Conservation (phyloP, 208 protist species). For the Tritrichomonas musculus region DNA sequence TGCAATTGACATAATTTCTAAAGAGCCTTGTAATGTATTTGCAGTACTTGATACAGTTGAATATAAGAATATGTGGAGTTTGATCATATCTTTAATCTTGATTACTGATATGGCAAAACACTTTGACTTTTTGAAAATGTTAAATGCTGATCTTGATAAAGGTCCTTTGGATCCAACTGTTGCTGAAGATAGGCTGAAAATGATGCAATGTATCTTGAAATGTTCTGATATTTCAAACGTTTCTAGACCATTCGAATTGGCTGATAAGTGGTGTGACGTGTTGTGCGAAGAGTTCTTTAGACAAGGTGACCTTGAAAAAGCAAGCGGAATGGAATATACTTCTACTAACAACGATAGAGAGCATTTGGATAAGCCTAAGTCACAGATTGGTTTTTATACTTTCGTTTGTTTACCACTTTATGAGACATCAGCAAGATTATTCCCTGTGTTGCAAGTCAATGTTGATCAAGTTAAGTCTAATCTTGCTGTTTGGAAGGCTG, state of each 20-base stretch:
- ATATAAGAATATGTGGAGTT: constrained; percentile 46
- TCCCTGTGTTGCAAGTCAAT: not conserved
- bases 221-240: constrained; percentile 14
- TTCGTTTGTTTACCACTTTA: constrained; percentile 15
- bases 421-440: not conserved
- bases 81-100: constrained; percentile 51
- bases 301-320: constrained; percentile 23
- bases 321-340: constrained; percentile 2
- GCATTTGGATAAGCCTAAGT: constrained; percentile 23
- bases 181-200: not conserved
- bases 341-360: constrained; percentile 13
- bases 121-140: constrained; percentile 40
- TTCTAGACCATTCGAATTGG: not conserved
- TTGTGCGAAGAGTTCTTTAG: constrained; percentile 33
- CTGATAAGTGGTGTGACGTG: constrained; percentile 22
- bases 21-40: constrained; percentile 44
- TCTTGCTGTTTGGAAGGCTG: not conserved
- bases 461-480: not conserved
- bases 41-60: constrained; percentile 33
- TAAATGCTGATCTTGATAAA: not conserved
- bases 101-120: constrained; percentile 56
- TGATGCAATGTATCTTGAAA: not conserved
- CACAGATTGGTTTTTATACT: constrained; percentile 19
- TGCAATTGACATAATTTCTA: constrained; percentile 42
- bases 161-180: not conserved